Base-by-base conservation (phyloP, 495 filamentous ascomycete species). In the Staphylotrichum longicolle region DNA sequence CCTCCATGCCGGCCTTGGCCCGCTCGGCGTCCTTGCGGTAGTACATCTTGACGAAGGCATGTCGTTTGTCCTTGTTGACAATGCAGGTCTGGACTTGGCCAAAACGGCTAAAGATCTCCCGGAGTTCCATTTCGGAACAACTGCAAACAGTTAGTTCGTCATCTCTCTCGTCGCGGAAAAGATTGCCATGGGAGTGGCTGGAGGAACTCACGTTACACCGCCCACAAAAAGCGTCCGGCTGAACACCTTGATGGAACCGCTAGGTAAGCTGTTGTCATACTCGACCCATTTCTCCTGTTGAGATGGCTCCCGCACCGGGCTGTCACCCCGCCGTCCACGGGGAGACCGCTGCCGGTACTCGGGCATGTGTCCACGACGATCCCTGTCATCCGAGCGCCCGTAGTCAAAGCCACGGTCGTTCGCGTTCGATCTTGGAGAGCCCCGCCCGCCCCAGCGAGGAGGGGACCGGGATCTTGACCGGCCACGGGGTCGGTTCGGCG, bases 31-130 rank as follows among this genome's bases (percentile, higher is more conserved):
- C 92, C 35, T 82, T 78, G 32, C 95, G 91, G 57, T 82, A 90
- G 60, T 92, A 82, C 94, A 99, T 98, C 74, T 99, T 99, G 63
- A 99, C 93, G 68, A 99, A 99, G 11, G 94, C 94, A 75, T 98
- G 95, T 30, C 94, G 89, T 75, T 96, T 98, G 66, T 98, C 95
- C 61, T 88, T 87, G 75, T 98, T 96, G 68, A 97, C 93, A 62
- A 99, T 99, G 74, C 92, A 96, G 10, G 92, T 96, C 69, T 99
- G 94, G 2, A 99, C 95, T 49, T 85, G 74, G 50, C 94, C 94
- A 69, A 85, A 96, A 30, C 83, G 84, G 66, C 78, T 75, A 68
- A 99, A 97, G 34, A 92, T 84, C 33, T 75, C 78, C 30, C 90
- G 85, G 51, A 99, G 78, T 65, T 96, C 91, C 15, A 81, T 77